Base-by-base conservation (phyloP, 495 filamentous ascomycete genomes). In the Aspergillus ellipticus region DNA sequence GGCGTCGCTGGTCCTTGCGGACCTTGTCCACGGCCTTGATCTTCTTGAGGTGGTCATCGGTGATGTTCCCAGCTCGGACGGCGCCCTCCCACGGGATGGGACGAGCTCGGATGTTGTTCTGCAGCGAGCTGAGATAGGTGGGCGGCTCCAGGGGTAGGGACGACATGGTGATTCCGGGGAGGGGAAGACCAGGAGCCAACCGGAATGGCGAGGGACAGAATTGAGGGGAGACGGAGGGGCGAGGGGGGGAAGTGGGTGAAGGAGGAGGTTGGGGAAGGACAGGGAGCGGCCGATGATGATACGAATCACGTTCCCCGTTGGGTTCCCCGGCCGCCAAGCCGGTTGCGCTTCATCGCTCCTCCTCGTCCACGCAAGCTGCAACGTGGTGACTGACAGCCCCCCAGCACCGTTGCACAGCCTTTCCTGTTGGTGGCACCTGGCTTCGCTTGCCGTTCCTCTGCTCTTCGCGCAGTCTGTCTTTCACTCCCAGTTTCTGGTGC, bases 41-140 rank as follows among this genome's bases (percentile, higher is more conserved):
- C 79, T 90, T 92, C 77, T 88, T 92, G 63, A 97, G 81, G 67
- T 99, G 91, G 51, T 88, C 85, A 59, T 97, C 94, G 49, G 91
- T 96, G 74, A 99, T 89, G 66, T 90, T 93, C 61, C 89, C 89
- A 65, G 89, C 89, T 69, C 94, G 87, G 61, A 95, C 90, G 63
- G 95, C 92, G 58, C 94, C 94, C 70, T 97, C 95, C 94, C 94
- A 99, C 43, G 93, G 91, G 68, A 99, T 96, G 62, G 92, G 93
- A 51, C 94, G 82, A 57, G 86, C 84, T 61, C 95, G 89, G 66
- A 96, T 96, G 75, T 97, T 97, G 77, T 88, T 92, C 76, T 96
- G 93, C 54, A 96, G 80, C 55, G 90, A 92, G 62, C 83, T 85
- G 55, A 97, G 88, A 70, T 97, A 96, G 56, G 86, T 86, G 53